Evolutionary conservation across 2,329 filamentous ascomycete genomes (phyloP), one percentile per base, ranked within the genome.

Genomic region (Fusarium drepaniforme): DNA sequence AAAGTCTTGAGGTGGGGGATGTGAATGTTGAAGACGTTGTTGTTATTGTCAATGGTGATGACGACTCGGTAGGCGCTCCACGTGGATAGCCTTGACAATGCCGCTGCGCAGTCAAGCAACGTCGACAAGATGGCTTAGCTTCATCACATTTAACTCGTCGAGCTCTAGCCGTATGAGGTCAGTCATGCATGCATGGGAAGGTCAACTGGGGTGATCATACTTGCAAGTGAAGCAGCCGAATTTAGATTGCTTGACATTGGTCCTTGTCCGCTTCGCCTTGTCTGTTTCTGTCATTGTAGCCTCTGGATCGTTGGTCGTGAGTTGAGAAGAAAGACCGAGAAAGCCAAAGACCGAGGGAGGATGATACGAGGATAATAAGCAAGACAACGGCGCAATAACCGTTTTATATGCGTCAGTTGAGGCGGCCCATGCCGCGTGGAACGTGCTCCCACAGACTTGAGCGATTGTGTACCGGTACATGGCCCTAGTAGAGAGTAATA

Each of bases 201-300:
- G 12, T 25, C 9, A 1, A 12, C n/a, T 18, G 12, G 28, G 4
- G 7, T 35, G 13, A 4, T 30, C 65, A n/a, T 77, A 77, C 75
- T 77, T 77, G 75, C 75, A 77, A 5, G 75, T 77, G 21, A 76
- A 73, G 21, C 75, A 77, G 12, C 75, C 75, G 37, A 60, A 69
- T n/a, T 76, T 77, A 2, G 75, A 77, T 59, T 77, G 75, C 18
- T 63, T 77, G 2, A 77, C 75, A 30, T 77, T 77, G 4, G 75
- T 76, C 63, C 75, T 76, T 2, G 75, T 77, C 8, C 75, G 64
- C 23, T 75, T 77, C 0, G 46, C 1, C 4, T 65, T 71, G 40
- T 15, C 49, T 1, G 46, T 49, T 25, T 49, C 44, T 49, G 44
- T 16, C 71, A 72, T 75, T 9, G 4, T 66, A 23, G 53, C 12